Evolutionary conservation across 768 basidiomycete genomes (phyloP).

Genomic region (Pholiota conissans): DNA sequence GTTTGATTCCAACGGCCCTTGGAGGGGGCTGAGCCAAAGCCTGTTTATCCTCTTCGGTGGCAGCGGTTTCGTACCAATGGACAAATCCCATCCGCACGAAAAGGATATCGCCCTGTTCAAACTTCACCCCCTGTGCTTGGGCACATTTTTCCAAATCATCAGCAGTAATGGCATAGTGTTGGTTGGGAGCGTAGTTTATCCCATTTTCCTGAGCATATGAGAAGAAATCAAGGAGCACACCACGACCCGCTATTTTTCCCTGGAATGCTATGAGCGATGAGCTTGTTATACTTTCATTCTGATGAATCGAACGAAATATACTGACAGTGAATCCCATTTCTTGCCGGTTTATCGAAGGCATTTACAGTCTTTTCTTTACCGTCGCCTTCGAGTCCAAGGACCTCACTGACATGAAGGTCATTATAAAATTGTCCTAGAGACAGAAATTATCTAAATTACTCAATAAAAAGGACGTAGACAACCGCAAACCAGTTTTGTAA

Average conservation of each 20-base stretch:
- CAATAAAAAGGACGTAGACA: not conserved
- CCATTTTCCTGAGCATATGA: conserved; percentile 19
- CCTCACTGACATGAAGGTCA: conserved; percentile 16
- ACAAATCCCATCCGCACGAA: conserved; percentile 25
- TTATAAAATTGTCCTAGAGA: conserved; percentile 23
- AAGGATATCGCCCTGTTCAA: conserved; percentile 24
- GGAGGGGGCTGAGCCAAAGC: conserved; percentile 3
- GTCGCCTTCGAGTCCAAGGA: conserved; percentile 14
- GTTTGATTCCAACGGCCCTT: conserved; percentile 15
- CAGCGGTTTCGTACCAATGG: conserved; percentile 19
- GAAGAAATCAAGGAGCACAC: conserved; percentile 23
- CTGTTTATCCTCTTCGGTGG: conserved; percentile 19
- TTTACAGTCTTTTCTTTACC: conserved; percentile 3
- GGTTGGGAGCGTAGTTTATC: conserved; percentile 15
- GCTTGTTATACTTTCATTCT: too few relatives aligned
- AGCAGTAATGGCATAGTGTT: conserved; percentile 19
- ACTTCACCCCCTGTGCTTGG: conserved; percentile 16
- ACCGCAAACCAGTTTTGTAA: conserved; percentile 17
- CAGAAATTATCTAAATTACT: not conserved
- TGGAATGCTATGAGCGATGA: conserved; percentile 20
- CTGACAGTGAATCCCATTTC: conserved; percentile 27
- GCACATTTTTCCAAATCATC: conserved; percentile 20
- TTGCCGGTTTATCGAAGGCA: conserved; percentile 17
- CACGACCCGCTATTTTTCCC: conserved; percentile 26
- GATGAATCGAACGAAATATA: not conserved